Percentiles rank a stretch among this genome's conserved stretches.
These are phyloP conservation scores for Tritrichomonas foetus DNA, from an alignment of 208 protist genomes.

Conservation along the genomic window DNA sequence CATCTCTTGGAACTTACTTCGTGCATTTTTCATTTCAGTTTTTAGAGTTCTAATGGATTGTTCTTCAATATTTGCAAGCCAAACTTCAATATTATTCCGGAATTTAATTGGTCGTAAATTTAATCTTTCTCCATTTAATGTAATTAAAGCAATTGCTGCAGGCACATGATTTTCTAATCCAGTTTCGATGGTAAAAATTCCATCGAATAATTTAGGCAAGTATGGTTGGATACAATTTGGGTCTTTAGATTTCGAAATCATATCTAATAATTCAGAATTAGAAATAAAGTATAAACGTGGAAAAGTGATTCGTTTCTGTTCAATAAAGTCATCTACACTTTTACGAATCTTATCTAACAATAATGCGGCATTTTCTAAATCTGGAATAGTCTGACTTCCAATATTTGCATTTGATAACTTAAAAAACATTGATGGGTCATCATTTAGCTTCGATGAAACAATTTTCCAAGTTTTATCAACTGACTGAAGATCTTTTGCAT, in stretches of 20 bases:
- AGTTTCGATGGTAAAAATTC: conserved; percentile 41
- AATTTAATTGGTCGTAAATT: conserved; percentile 77
- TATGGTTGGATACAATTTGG: conserved; percentile 58
- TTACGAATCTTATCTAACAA: conserved; percentile 89
- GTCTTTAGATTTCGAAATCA: conserved; percentile 73
- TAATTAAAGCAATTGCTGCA: conserved; percentile 67
- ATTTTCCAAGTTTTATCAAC: conserved; percentile 57
- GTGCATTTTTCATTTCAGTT: not conserved
- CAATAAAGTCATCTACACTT: conserved; percentile 81
- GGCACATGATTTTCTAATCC: conserved; percentile 42
- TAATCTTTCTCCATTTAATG: conserved; percentile 82
- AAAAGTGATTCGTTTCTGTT: conserved; percentile 60
- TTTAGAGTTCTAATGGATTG: conserved; percentile 30
- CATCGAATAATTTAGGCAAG: conserved; percentile 61
- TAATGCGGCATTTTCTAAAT: conserved; percentile 53
- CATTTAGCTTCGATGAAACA: conserved; percentile 42
- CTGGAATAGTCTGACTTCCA: not conserved
- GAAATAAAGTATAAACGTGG: conserved; percentile 68
- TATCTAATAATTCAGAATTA: conserved; percentile 84
- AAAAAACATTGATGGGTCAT: not conserved
- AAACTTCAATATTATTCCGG: conserved; percentile 83
- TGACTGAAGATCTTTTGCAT: not conserved
- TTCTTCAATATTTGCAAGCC: conserved; percentile 84
- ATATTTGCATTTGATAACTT: not conserved
- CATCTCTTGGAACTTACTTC: conserved; percentile 48